Evolutionary conservation across 2,329 filamentous ascomycete genomes (phyloP).

Genomic region (Aspergillus sp.): DNA sequence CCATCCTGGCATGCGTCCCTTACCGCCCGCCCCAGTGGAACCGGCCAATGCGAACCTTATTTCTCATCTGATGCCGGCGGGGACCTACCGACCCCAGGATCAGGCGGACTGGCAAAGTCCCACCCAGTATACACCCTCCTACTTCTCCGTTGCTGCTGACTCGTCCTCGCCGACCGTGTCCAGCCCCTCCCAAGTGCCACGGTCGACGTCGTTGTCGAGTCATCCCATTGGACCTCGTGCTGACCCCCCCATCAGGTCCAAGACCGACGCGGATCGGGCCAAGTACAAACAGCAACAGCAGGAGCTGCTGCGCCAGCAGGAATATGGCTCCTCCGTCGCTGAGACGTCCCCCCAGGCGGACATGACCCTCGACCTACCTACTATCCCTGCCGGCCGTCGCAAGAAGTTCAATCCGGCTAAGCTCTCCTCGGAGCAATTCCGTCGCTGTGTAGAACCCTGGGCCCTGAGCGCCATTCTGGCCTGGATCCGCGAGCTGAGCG

Average conservation of each 20-base stretch:
- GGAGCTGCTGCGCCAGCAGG: conserved; percentile 52
- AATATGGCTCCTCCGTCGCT: conserved; percentile 43
- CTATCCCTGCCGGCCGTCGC: conserved; percentile 73
- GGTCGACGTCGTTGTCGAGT: conserved; percentile 79
- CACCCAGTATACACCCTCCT: conserved; percentile 36
- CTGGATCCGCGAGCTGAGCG: conserved; percentile 86
- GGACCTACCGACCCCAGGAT: conserved; percentile 57
- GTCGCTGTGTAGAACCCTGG: conserved; percentile 86
- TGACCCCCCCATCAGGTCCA: conserved; percentile 80
- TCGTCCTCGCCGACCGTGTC: conserved; percentile 48
- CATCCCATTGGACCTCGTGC: conserved; percentile 78
- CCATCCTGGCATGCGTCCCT: conserved; percentile 72
- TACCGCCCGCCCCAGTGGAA: conserved; percentile 63
- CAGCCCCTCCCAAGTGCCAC: conserved; percentile 52
- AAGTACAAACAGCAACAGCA: conserved; percentile 51
- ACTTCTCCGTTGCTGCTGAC: conserved; percentile 47
- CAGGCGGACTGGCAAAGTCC: conserved; percentile 38
- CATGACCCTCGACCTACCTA: conserved; percentile 77
- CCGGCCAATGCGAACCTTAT: conserved; percentile 45
- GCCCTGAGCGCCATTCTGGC: conserved; percentile 80
- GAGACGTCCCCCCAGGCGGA: conserved; percentile 49
- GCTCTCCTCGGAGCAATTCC: conserved; percentile 75
- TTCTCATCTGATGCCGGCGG: conserved; percentile 51
- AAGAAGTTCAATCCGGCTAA: conserved; percentile 85
- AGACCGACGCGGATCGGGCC: conserved; percentile 80